phyloP scores from a whole-genome alignment of 2,329 filamentous ascomycete genomes.

The Neonectria faginata region DNA sequence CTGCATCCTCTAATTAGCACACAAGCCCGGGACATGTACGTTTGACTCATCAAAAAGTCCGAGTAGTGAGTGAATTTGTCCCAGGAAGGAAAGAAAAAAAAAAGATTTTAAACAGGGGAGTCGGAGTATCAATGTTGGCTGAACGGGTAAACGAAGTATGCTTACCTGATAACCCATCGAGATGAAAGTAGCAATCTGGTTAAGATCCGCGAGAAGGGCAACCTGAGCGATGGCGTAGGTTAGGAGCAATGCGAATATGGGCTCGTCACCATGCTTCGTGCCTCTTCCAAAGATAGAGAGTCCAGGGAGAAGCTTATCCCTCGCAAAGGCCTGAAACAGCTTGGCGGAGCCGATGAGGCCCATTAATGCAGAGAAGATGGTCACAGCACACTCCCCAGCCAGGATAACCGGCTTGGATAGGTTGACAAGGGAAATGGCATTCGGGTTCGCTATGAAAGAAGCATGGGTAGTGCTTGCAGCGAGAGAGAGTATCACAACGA shows the following conservation, averaged over 20 bases:
- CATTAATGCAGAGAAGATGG: slow-evolving; percentile 88
- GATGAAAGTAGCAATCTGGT: slow-evolving; percentile 89
- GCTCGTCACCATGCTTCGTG: slow-evolving; percentile 78
- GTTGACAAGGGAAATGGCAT: slow-evolving; percentile 85
- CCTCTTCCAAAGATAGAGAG: slow-evolving; percentile 80
- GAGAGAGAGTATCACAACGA: slow-evolving; percentile 81
- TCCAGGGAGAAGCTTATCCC: slow-evolving; percentile 83
- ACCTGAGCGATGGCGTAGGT: slow-evolving; percentile 82
- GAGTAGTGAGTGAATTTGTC: not conserved
- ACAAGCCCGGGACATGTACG: not conserved
- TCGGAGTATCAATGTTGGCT: not conserved
- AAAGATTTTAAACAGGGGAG: too few relatives aligned
- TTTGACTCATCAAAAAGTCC: not conserved
- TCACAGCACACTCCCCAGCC: slow-evolving; percentile 84
- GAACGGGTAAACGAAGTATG: not conserved
- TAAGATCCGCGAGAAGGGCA: slow-evolving; percentile 84
- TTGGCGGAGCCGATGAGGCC: slow-evolving; percentile 88
- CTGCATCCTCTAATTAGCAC: slow-evolving; percentile 67
- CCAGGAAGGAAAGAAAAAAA: not conserved
- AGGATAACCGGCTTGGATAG: slow-evolving; percentile 80
- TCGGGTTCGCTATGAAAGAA: slow-evolving; percentile 79
- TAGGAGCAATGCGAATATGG: slow-evolving; percentile 78
- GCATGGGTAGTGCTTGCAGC: slow-evolving; percentile 79
- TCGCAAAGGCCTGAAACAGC: slow-evolving; percentile 83
- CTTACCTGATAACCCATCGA: slow-evolving; percentile 86